These are phyloP conservation scores for Pterocarpus santalinus DNA, from an alignment of 306 rosid species.

Conservation along the genomic window DNA sequence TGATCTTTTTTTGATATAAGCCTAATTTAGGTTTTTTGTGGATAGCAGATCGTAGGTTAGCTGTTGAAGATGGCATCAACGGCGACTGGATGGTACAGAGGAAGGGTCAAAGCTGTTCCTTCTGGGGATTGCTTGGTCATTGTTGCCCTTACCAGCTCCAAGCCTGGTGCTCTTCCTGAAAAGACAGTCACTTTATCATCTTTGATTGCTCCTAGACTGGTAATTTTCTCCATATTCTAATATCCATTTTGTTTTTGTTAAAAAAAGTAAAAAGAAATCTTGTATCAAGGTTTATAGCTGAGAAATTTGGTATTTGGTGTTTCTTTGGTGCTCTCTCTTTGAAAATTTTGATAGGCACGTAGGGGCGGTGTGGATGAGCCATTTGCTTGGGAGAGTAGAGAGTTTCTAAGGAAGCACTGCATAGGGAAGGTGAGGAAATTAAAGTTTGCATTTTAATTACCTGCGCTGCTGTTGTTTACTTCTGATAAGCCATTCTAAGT, in stretches of 20 bases:
- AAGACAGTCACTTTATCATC: slow-evolving; percentile 84
- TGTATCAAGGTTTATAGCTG: background rate
- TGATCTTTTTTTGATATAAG: background rate
- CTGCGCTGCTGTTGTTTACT: background rate
- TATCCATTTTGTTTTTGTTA: background rate
- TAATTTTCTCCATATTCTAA: slow-evolving; percentile 37
- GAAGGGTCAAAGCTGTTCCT: slow-evolving; percentile 87
- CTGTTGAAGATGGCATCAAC: slow-evolving; percentile 88
- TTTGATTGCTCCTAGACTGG: slow-evolving; percentile 87
- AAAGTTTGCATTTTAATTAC: background rate
- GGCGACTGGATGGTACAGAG: slow-evolving; percentile 85
- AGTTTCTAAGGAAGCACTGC: slow-evolving; percentile 81
- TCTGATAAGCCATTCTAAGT: background rate
- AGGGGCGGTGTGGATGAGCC: slow-evolving; percentile 84
- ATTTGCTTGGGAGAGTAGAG: slow-evolving; percentile 94
- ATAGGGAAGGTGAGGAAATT: slow-evolving; percentile 76
- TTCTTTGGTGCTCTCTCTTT: background rate
- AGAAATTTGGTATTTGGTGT: background rate
- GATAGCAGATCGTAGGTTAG: slow-evolving; percentile 44
- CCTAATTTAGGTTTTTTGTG: background rate
- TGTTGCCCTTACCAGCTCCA: slow-evolving; percentile 72
- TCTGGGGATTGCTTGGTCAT: slow-evolving; percentile 94
- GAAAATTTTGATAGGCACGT: slow-evolving; percentile 63
- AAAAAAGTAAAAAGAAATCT: background rate
- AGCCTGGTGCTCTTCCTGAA: slow-evolving; percentile 89